phyloP scores from a whole-genome alignment of 768 basidiomycete genomes.

The Lactarius sp. region DNA sequence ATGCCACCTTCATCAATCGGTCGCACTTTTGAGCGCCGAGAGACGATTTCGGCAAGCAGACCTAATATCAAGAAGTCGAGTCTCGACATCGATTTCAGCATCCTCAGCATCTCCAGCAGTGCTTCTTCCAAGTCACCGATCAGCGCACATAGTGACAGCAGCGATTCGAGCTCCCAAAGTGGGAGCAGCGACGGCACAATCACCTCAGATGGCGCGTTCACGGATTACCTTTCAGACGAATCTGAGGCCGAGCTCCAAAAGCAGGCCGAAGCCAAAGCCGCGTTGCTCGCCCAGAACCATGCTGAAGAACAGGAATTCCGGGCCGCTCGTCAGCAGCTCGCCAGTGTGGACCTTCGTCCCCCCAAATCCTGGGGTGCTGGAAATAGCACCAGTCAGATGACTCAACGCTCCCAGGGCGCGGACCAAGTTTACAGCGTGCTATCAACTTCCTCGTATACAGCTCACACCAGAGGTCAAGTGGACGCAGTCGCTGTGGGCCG shows the following conservation, averaged over 20 bases:
- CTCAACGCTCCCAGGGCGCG: slow-evolving; percentile 20
- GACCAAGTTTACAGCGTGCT: slow-evolving; percentile 16
- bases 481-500: slow-evolving; percentile 24
- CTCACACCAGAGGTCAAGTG: slow-evolving; percentile 25
- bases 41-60: slow-evolving; percentile 24
- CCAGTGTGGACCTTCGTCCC: slow-evolving; percentile 66
- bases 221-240: slow-evolving; percentile 88
- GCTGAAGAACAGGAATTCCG: slow-evolving; percentile 79
- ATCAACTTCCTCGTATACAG: slow-evolving; percentile 16
- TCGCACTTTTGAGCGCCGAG: slow-evolving; percentile 25
- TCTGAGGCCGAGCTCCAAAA: slow-evolving; percentile 86
- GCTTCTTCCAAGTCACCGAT: slow-evolving; percentile 27
- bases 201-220: slow-evolving; percentile 83
- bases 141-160: slow-evolving; percentile 52
- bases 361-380: slow-evolving; percentile 68
- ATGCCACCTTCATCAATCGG: slow-evolving; percentile 2
- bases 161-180: slow-evolving; percentile 47
- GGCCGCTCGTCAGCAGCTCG: slow-evolving; percentile 73
- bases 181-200: slow-evolving; percentile 66
- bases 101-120: slow-evolving; percentile 35
- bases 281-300: slow-evolving; percentile 71
- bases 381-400: slow-evolving; percentile 14
- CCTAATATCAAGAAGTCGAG: slow-evolving; percentile 24
- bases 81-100: slow-evolving; percentile 39
- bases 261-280: slow-evolving; percentile 78